Percentiles rank a stretch among this genome's conserved stretches.
Evolutionary conservation across 192 early-diverging fungal species (phyloP).

Genomic region (Funneliformis geosporum): DNA sequence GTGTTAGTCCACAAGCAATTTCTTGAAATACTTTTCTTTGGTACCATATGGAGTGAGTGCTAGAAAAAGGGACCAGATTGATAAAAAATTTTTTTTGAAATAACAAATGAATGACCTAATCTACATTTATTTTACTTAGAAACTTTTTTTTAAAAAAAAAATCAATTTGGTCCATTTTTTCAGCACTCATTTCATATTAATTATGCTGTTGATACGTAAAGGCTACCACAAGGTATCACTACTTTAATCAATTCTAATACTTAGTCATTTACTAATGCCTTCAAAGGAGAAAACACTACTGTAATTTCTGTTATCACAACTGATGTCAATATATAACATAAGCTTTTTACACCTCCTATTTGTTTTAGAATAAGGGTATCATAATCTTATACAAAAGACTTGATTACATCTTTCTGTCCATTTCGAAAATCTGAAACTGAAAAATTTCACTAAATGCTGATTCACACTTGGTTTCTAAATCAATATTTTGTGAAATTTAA

Average conservation of each 20-base stretch:
- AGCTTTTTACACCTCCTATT: background rate
- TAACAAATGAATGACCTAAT: no score
- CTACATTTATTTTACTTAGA: no score
- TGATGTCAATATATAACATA: background rate
- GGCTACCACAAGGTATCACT: conserved; percentile 52
- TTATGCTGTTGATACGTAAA: conserved; percentile 52
- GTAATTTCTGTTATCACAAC: conserved; percentile 56
- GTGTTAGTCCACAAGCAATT: conserved; percentile 34
- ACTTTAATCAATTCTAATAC: conserved; percentile 60
- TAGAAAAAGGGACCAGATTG: no score
- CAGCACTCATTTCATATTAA: no score
- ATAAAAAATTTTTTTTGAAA: no score
- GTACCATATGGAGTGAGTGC: no score
- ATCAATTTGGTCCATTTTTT: no score
- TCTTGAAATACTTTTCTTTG: conserved; percentile 17
- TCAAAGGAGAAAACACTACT: conserved; percentile 87
- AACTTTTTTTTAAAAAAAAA: no score
- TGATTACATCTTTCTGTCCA: background rate
- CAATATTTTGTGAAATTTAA: background rate
- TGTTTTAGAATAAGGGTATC: background rate
- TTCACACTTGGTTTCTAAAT: background rate
- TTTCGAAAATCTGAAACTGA: background rate
- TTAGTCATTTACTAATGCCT: conserved; percentile 97
- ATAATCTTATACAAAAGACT: background rate
- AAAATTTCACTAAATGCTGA: background rate